phyloP scores from a whole-genome alignment of 1,139 yeast species.

The Blastobotrys ciferrii region DNA sequence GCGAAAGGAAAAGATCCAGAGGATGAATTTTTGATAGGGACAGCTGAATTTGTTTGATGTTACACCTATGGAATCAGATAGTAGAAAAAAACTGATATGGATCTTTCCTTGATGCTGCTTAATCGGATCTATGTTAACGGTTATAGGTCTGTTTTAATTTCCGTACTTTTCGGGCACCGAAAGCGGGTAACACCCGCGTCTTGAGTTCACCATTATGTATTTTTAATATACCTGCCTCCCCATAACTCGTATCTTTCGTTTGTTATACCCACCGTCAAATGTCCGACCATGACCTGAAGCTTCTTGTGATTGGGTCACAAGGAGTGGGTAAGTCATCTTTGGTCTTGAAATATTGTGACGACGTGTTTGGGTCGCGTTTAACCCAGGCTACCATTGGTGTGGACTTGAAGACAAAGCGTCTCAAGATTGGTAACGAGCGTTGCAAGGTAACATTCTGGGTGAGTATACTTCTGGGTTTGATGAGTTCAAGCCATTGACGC shows the following conservation, averaged over 20 bases:
- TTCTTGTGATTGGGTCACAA: slow-evolving; percentile 12
- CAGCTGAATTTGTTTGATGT: slow-evolving; percentile 35
- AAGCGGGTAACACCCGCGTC: not conserved
- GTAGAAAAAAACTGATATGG: slow-evolving; percentile 24
- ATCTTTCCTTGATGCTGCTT: not conserved
- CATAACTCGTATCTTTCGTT: too few species aligned
- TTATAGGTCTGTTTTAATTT: not conserved
- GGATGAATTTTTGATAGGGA: slow-evolving; percentile 40
- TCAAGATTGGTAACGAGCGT: slow-evolving; percentile 5
- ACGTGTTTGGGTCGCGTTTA: not conserved
- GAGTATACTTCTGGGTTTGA: not conserved
- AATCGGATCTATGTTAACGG: not conserved
- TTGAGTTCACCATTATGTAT: too few species aligned
- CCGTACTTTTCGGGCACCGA: not conserved
- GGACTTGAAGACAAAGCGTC: slow-evolving; percentile 11
- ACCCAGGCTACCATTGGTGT: slow-evolving; percentile 12
- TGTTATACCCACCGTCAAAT: not conserved
- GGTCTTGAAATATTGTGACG: slow-evolving; percentile 7
- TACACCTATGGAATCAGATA: slow-evolving; percentile 32
- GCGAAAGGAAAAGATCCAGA: slow-evolving; percentile 10
- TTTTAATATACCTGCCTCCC: too few species aligned
- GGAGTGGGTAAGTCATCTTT: slow-evolving; percentile 13
- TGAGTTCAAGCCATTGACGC: not conserved
- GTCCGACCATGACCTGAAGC: slow-evolving; percentile 2
- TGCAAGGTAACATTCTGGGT: slow-evolving; percentile 18